Evolutionary conservation across 352 stramenopile species (phyloP).

Genomic region (Globisporangium sylvaticum): DNA sequence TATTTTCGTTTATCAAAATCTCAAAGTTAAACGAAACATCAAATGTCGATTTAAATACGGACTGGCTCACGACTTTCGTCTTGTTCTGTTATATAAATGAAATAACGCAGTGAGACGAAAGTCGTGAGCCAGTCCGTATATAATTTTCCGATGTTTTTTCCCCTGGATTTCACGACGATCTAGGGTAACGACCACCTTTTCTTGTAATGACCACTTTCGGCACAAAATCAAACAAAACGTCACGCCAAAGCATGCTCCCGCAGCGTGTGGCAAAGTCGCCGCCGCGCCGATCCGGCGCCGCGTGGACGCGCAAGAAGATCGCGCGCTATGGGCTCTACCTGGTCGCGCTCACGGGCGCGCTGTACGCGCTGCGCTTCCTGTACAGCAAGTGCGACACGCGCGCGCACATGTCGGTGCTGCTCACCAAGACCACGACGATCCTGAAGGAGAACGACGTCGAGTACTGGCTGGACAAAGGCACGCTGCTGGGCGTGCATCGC

Average conservation of each 20-base stretch:
- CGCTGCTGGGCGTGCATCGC: constrained; percentile 62
- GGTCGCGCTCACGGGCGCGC: constrained; percentile 15
- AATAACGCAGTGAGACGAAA: too few species aligned
- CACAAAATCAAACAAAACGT: background rate
- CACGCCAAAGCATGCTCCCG: constrained; percentile 17
- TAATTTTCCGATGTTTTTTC: too few species aligned
- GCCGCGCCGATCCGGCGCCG: constrained; percentile 7
- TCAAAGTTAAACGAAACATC: too few species aligned
- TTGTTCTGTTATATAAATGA: too few species aligned
- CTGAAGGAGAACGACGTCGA: constrained; percentile 63
- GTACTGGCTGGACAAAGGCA: constrained; percentile 84
- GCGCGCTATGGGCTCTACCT: constrained; percentile 31
- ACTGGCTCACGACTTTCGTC: too few species aligned
- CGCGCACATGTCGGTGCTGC: constrained; percentile 54
- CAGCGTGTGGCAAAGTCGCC: constrained; percentile 20
- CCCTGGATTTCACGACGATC: too few species aligned
- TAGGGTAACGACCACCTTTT: too few species aligned
- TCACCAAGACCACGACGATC: constrained; percentile 64
- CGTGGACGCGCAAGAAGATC: constrained; percentile 21
- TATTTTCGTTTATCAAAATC: too few species aligned
- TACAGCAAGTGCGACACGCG: constrained; percentile 79
- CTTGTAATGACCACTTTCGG: too few species aligned
- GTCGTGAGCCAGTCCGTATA: too few species aligned
- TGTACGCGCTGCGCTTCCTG: constrained; percentile 52
- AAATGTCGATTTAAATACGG: too few species aligned